These are phyloP conservation scores for Neurospora tetrasperma DNA, from an alignment of 495 filamentous ascomycete genomes.

Conservation along the genomic window DNA sequence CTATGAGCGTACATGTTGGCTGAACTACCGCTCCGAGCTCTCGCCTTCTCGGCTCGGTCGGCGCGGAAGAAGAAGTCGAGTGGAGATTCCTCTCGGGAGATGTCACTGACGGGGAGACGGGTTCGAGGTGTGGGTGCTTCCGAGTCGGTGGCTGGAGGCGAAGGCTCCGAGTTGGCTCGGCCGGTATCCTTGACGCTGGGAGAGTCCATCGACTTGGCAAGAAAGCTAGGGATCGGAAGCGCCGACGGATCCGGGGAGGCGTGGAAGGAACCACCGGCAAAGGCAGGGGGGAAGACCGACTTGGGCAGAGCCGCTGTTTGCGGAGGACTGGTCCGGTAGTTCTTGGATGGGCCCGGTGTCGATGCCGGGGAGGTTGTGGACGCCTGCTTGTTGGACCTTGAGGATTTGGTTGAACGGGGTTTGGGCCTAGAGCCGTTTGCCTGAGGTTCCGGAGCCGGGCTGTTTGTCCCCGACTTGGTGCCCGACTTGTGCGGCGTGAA, in stretches of 20 bases:
- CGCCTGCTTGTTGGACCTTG: constrained; percentile 24
- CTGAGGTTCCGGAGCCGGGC: constrained; percentile 16
- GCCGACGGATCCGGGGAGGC: constrained; percentile 86
- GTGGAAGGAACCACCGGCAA: constrained; percentile 92
- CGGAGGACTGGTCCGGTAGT: constrained; percentile 33
- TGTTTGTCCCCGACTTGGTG: constrained; percentile 16
- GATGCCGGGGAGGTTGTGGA: constrained; percentile 21
- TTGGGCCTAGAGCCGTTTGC: constrained; percentile 15
- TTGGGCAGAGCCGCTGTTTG: constrained; percentile 19
- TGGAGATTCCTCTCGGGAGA: constrained; percentile 54
- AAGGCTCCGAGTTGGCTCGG: constrained; percentile 23
- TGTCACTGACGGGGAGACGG: constrained; percentile 10
- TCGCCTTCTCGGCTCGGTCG: constrained; percentile 64
- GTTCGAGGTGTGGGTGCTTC: constrained; percentile 31
- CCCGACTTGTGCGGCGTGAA: constrained; percentile 28
- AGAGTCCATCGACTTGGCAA: constrained; percentile 68
- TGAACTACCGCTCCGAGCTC: constrained; percentile 40
- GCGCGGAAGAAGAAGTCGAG: constrained; percentile 84
- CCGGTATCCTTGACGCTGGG: constrained; percentile 27
- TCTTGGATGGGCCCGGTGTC: constrained; percentile 26
- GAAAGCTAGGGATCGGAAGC: constrained; percentile 87
- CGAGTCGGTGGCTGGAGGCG: constrained; percentile 31
- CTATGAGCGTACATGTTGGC: constrained; percentile 18
- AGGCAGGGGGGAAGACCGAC: constrained; percentile 46
- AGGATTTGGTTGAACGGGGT: constrained; percentile 27